Percentiles rank a stretch among this genome's conserved stretches.
Conservation (phyloP, 2,329 filamentous ascomycete genomes). For the Davidsoniella eucalypti region DNA sequence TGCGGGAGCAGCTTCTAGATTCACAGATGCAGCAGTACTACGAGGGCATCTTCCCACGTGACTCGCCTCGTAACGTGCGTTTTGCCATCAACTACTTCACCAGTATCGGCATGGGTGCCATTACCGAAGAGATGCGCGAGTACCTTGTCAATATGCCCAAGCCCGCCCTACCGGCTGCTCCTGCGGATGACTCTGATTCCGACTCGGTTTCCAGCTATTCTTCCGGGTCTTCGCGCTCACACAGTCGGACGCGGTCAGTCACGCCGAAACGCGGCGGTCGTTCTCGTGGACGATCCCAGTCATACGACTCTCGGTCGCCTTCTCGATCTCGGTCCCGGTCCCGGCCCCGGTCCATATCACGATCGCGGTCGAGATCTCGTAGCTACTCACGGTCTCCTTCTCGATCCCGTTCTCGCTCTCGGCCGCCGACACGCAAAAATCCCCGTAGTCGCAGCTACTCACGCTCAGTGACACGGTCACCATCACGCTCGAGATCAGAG, state of each 20-base stretch:
- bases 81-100: conserved; percentile 99
- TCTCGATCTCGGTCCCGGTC: conserved; percentile 18
- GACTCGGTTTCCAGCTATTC: conserved; percentile 64
- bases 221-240: conserved; percentile 38
- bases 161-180: conserved; percentile 55
- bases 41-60: conserved; percentile 74
- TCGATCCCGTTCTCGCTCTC: conserved; percentile 23
- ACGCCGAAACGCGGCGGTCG: conserved; percentile 17
- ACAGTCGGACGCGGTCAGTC: conserved; percentile 28
- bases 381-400: conserved; percentile 3
- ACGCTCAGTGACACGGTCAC: conserved; percentile 6
- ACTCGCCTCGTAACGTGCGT: conserved; percentile 76
- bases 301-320: conserved; percentile 8
- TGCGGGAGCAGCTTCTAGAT: conserved; percentile 62
- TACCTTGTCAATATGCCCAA: conserved; percentile 80
- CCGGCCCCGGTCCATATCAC: conserved; percentile 21
- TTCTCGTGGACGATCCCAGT: conserved; percentile 14
- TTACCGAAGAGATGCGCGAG: conserved; percentile 92
- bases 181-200: conserved; percentile 44
- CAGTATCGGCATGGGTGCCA: conserved; percentile 83
- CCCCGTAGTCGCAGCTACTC: conserved; percentile 5
- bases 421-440: conserved; percentile 13
- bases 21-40: conserved; percentile 63
- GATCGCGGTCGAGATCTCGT: conserved; percentile 13
- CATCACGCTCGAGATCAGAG: conserved; percentile 15